Evolutionary conservation across 2,329 filamentous ascomycete genomes (phyloP).

Genomic region (Cryphonectria nitschkei): DNA sequence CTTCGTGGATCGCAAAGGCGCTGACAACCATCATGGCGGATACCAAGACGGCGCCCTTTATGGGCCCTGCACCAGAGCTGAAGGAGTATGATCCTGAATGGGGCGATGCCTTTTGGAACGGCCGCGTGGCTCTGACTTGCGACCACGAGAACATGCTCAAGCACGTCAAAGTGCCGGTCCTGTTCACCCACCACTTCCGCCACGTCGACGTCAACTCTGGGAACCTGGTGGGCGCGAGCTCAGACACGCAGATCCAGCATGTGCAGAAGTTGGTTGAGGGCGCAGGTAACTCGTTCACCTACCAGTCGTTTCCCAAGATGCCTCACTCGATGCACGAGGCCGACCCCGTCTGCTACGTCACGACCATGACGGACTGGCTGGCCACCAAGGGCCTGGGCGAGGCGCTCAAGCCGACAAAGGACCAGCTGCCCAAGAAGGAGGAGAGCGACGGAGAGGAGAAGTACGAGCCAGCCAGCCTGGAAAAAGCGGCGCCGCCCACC

Average conservation of each 20-base stretch:
- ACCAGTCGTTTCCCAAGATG: constrained; percentile 26
- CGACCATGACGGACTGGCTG: constrained; percentile 26
- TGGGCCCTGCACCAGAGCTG: constrained; percentile 23
- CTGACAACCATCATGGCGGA: constrained; percentile 25
- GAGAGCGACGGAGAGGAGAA: neutral
- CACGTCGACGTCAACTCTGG: constrained; percentile 22
- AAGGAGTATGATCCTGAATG: constrained; percentile 30
- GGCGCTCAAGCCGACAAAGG: constrained; percentile 17
- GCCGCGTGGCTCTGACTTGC: constrained; percentile 23
- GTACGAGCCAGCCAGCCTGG: constrained; percentile 4
- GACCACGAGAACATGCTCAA: constrained; percentile 30
- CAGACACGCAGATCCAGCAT: constrained; percentile 25
- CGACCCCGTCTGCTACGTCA: constrained; percentile 28
- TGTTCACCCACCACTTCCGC: constrained; percentile 30
- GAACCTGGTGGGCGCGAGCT: constrained; percentile 23
- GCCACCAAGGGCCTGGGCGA: constrained; percentile 21
- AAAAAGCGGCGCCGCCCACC: constrained; percentile 8
- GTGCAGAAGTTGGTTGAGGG: constrained; percentile 27
- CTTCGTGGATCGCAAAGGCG: constrained; percentile 24
- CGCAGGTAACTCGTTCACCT: constrained; percentile 26
- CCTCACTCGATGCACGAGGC: constrained; percentile 29
- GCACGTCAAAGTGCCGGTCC: constrained; percentile 29
- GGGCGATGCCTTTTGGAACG: constrained; percentile 26
- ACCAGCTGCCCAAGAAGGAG: constrained; percentile 8
- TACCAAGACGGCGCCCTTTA: constrained; percentile 22